Base-by-base conservation (phyloP, 2,329 filamentous ascomycete genomes). In the Didymella glomerata region DNA sequence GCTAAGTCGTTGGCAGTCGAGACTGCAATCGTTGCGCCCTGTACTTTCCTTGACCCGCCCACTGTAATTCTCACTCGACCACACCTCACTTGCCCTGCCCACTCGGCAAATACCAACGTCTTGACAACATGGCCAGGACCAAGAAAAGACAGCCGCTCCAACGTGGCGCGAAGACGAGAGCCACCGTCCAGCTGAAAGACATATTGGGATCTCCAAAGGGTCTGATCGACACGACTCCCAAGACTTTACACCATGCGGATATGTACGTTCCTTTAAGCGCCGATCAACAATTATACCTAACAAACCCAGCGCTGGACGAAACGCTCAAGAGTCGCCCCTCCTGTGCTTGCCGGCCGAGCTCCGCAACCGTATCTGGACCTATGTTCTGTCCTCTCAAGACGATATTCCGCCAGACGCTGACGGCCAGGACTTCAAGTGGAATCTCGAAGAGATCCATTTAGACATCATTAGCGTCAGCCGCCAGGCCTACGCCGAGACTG, bases 331-430 rank as follows among this genome's bases (percentile, higher is more conserved):
- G 1, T 63, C 60, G 7, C 60, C 55, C 6, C 45, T 68, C 4
- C 57, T 66, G 13, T 48, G 52, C 10, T 48, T 68, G 2, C 66
- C 66, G 3, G 34, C 62, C 0, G 60, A 68, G 24, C 56, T 68
- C 10, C 56, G 66, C 10, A 61, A 65, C 6, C 1, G 7, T 0
- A 62, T 69, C 49, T 68, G 64, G 61, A 36, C 49, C 20, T 30
- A 56, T 14, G 61, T 28, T 0, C 49, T 69, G 13, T 40, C 36
- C n/a, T 2, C 36, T 8, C 8, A 40, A 7, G 36, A 40, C 16
- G 36, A 20, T 8, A 22, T 20, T 18, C 18, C 36, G 36, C 36
- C 18, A 9, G n/a, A 20, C 36, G 36, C 36, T 2, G 40, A 42
- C 2, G 20, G 11, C 22, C n/a, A 20, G 22, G 40, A 42, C 10